These are phyloP conservation scores for Pseudozyma sp. DNA, from an alignment of 1,284 basidiomycete genomes.

Conservation along the genomic window DNA sequence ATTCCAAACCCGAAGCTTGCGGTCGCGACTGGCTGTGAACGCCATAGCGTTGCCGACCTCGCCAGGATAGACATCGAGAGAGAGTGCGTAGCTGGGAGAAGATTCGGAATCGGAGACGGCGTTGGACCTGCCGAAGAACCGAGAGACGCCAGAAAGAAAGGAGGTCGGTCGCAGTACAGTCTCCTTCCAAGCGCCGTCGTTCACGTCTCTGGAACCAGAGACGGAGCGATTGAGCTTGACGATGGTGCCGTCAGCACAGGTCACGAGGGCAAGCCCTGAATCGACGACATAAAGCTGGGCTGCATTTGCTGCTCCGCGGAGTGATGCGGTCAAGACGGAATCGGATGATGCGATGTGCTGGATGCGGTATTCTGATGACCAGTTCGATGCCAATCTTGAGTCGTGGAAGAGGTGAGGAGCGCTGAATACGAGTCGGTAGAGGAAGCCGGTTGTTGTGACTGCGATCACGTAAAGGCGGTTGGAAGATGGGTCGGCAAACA, in stretches of 20 bases:
- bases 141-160: slow-evolving; percentile 60
- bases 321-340: slow-evolving; percentile 24
- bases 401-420: slow-evolving; percentile 48
- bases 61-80: slow-evolving; percentile 49
- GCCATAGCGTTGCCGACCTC: slow-evolving; percentile 49
- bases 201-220: slow-evolving; percentile 19
- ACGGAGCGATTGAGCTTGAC: slow-evolving; percentile 54
- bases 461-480: slow-evolving; percentile 50
- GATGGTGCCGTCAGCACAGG: slow-evolving; percentile 60
- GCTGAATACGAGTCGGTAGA: slow-evolving; percentile 53
- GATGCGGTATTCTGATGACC: slow-evolving; percentile 54
- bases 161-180: slow-evolving; percentile 51
- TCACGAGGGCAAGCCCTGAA: slow-evolving; percentile 53
- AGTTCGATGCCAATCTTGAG: slow-evolving; percentile 24
- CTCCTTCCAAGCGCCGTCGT: slow-evolving; percentile 55
- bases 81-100: slow-evolving; percentile 50
- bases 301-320: slow-evolving; percentile 32
- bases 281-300: slow-evolving; percentile 52
- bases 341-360: slow-evolving; percentile 41
- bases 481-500: slow-evolving; percentile 44
- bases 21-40: slow-evolving; percentile 60
- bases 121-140: slow-evolving; percentile 53
- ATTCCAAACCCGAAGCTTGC: slow-evolving; percentile 65
- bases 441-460: slow-evolving; percentile 50
- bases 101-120: slow-evolving; percentile 36